Evolutionary conservation across 225 moss, liverwort and hornwort genomes (phyloP).

Genomic region (Physcomitrellopsis africana): DNA sequence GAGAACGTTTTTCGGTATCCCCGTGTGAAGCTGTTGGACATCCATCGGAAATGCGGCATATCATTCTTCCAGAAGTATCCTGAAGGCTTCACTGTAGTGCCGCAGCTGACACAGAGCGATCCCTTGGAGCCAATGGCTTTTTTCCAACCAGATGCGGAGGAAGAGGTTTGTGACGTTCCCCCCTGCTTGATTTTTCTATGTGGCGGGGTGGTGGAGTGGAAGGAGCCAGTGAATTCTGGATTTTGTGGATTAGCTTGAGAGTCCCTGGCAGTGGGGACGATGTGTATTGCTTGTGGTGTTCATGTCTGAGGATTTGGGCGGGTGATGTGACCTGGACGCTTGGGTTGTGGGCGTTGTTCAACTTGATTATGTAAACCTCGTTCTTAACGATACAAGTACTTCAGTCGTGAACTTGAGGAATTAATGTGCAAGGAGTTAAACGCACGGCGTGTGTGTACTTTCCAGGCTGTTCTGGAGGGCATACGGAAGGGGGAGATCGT

Average conservation of each 20-base stretch:
- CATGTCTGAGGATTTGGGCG: neutral
- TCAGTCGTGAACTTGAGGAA: neutral
- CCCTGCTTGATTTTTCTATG: neutral
- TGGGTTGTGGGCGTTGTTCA: neutral
- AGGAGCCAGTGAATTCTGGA: neutral
- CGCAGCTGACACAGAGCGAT: slow-evolving; percentile 83
- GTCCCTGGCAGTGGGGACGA: neutral
- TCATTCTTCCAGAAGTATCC: slow-evolving; percentile 71
- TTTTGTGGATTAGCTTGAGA: slow-evolving; percentile 1
- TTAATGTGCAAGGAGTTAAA: slow-evolving; percentile 17
- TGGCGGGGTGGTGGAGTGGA: neutral
- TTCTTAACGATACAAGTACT: neutral
- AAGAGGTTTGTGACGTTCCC: slow-evolving; percentile 68
- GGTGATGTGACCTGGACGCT: neutral
- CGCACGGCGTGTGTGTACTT: neutral
- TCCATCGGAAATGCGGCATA: slow-evolving; percentile 82
- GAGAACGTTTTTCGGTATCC: slow-evolving; percentile 82
- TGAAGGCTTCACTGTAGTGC: slow-evolving; percentile 80
- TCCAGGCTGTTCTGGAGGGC: slow-evolving; percentile 83
- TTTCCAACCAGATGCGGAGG: slow-evolving; percentile 86
- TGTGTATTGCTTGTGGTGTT: neutral
- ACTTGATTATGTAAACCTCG: neutral
- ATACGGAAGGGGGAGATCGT: slow-evolving; percentile 93
- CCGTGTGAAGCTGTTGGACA: slow-evolving; percentile 89
- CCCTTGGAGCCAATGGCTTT: slow-evolving; percentile 96